A percentile compares a stretch with the other conserved stretches of the same genome.
Conservation (phyloP, 1,139 yeast species). For the Taphrina betulina region DNA sequence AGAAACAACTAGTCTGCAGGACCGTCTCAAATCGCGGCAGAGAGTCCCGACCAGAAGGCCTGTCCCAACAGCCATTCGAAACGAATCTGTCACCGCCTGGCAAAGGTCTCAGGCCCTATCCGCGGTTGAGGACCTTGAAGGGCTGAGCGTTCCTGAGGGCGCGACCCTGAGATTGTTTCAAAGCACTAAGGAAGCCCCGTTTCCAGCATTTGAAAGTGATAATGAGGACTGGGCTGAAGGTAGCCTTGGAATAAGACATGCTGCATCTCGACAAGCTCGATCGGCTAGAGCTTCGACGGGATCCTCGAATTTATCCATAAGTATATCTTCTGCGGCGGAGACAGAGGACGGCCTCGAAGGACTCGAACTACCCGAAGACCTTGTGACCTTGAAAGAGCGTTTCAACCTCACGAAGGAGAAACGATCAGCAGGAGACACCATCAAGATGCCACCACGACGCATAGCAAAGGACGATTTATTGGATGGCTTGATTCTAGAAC, state of each 20-base stretch:
- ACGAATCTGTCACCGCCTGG: constrained; percentile 12
- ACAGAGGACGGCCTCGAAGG: constrained; percentile 37
- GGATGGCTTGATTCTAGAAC: constrained; percentile 37
- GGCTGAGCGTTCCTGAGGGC: neutral
- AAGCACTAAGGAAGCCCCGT: neutral
- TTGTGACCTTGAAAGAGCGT: constrained; percentile 35
- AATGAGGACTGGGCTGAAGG: constrained; percentile 34
- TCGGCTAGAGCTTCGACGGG: constrained; percentile 26
- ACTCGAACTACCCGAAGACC: constrained; percentile 38
- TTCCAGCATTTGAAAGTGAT: constrained; percentile 23
- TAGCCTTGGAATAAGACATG: constrained; percentile 13
- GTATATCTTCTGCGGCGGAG: constrained; percentile 36
- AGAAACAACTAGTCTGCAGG: no score
- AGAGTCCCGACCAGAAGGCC: constrained; percentile 17
- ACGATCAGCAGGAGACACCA: constrained; percentile 19
- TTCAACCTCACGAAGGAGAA: constrained; percentile 9
- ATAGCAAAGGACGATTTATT: constrained; percentile 34
- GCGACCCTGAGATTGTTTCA: neutral
- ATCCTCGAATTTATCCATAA: constrained; percentile 25
- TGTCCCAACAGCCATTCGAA: constrained; percentile 1
- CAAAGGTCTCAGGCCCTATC: constrained; percentile 7
- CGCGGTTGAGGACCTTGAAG: constrained; percentile 6
- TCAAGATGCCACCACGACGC: neutral
- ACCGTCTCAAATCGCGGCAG: no score
- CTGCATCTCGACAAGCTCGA: neutral